These are phyloP conservation scores for Picocystis sp. DNA, from an alignment of 163 green algal species.

Conservation along the genomic window DNA sequence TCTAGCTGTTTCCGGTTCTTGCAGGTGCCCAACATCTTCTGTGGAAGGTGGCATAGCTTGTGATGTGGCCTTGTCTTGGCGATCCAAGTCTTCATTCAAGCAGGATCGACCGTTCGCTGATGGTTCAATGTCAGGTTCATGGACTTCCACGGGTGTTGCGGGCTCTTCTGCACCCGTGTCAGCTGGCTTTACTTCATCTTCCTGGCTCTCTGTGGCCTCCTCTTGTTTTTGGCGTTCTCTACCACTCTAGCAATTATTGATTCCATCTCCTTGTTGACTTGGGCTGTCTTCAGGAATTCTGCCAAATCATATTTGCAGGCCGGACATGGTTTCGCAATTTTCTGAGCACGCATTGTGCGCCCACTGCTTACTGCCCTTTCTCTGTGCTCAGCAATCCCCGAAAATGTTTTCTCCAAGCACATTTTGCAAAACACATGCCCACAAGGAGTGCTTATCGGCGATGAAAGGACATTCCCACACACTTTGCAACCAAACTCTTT, in stretches of 20 bases:
- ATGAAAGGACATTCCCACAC: slow-evolving; percentile 40
- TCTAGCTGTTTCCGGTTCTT: slow-evolving; percentile 5
- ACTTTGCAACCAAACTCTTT: slow-evolving; percentile 57
- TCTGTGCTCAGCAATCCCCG: not conserved
- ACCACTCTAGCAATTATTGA: slow-evolving; percentile 40
- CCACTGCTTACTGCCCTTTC: slow-evolving; percentile 1
- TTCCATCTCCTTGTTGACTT: slow-evolving; percentile 48
- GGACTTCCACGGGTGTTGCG: too few species aligned
- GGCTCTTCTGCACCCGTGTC: not conserved
- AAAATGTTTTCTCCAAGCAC: slow-evolving; percentile 51
- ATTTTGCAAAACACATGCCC: slow-evolving; percentile 60
- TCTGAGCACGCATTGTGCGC: slow-evolving; percentile 40
- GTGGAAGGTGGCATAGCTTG: too few species aligned
- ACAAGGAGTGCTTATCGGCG: slow-evolving; percentile 59
- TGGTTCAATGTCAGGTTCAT: too few species aligned
- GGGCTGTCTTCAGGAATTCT: slow-evolving; percentile 45
- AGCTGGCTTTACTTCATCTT: slow-evolving; percentile 9
- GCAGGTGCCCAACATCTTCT: too few species aligned
- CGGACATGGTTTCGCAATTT: slow-evolving; percentile 58
- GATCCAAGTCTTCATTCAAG: too few species aligned
- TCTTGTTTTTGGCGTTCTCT: slow-evolving; percentile 8
- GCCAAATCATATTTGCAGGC: slow-evolving; percentile 54
- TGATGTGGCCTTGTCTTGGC: too few species aligned
- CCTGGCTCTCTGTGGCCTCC: not conserved
- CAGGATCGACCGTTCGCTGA: too few species aligned